Evolutionary conservation across 148 eudicot species (phyloP), one percentile per base, ranked within the genome.

Genomic region (Salicornia ramosissima): DNA sequence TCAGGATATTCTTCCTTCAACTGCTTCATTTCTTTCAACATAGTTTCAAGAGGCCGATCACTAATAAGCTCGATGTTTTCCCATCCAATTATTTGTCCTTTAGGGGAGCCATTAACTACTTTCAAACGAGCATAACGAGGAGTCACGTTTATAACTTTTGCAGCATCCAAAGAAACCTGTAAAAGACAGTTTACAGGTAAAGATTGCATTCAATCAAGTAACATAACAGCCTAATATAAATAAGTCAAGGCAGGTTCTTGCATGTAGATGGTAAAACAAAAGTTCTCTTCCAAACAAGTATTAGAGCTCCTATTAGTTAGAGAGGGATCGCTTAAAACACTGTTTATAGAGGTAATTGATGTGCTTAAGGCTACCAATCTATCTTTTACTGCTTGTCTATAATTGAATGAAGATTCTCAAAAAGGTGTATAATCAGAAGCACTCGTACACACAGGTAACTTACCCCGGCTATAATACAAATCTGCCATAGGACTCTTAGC

Each of bases 1-100:
- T 94, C 91, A n/a, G 99, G 99, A 75, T 91, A 94, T 74, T 90
- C 99, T 78, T 94, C 84, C 67, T 94, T 94, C 66, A 94, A 74
- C 75, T 83, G 95, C 77, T 82, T 89, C 33, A 94, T 83, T 75
- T 94, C 99, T 76, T 87, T 90, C 70, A 94, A 74, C 99, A 94
- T 94, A 26, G 84, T 94, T 75, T 94, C 99, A 36, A 94, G 85
- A 67, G 99, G 99, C n/a, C 99, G 86, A 54, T 94, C 99, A 72
- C 99, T 94, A 39, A 94, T 94, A 50, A 94, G 90, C 74, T 94
- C 99, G 40, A 94, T 91, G 69, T 94, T 94, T 57, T 94, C 67
- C 99, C 99, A 94, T 25, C 99, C 99, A 64, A 94, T 94, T 51
- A 94, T 85, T 71, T 91, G 86, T 18, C 97, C 96, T 85, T 79